Evolutionary conservation across 2,329 filamentous ascomycete genomes (phyloP).

Genomic region (Eurotiales sp.): DNA sequence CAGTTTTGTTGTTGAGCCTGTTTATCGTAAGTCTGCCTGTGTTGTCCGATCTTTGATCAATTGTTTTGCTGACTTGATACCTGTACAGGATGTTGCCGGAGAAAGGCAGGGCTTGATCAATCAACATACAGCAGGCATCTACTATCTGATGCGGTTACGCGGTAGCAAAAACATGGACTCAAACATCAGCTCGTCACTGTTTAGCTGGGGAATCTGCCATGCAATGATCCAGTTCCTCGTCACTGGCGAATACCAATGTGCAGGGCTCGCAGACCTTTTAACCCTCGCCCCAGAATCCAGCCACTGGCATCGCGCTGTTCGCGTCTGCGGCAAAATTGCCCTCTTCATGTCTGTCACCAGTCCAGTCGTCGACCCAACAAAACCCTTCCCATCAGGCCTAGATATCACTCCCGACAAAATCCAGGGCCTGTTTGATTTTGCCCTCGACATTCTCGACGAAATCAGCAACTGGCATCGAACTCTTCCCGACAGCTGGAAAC

Average conservation of each 20-base stretch:
- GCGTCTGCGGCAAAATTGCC: not conserved
- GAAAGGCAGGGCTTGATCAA: conserved; percentile 2
- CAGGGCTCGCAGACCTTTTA: conserved; percentile 1
- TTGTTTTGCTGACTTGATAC: not conserved
- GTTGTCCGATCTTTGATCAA: not conserved
- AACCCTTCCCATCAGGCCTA: not conserved
- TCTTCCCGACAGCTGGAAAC: conserved; percentile 1
- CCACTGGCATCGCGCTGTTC: conserved; percentile 3
- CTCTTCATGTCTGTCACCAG: not conserved
- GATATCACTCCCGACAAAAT: not conserved
- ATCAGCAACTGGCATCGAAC: conserved; percentile 1
- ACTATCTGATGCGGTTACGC: not conserved
- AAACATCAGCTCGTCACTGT: not conserved
- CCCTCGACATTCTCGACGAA: not conserved
- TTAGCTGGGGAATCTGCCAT: conserved; percentile 1
- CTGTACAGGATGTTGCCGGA: conserved; percentile 2
- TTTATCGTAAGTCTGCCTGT: conserved; percentile 5
- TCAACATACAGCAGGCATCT: not conserved
- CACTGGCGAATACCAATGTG: conserved; percentile 3
- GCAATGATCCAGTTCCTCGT: conserved; percentile 1
- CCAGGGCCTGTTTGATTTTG: not conserved
- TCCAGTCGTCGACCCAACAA: not conserved
- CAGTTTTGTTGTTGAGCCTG: conserved; percentile 1
- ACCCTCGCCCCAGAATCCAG: not conserved
- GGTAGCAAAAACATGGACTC: not conserved